Base-by-base conservation (phyloP, 1,284 basidiomycete genomes). In the Cutaneotrichosporon sp. region DNA sequence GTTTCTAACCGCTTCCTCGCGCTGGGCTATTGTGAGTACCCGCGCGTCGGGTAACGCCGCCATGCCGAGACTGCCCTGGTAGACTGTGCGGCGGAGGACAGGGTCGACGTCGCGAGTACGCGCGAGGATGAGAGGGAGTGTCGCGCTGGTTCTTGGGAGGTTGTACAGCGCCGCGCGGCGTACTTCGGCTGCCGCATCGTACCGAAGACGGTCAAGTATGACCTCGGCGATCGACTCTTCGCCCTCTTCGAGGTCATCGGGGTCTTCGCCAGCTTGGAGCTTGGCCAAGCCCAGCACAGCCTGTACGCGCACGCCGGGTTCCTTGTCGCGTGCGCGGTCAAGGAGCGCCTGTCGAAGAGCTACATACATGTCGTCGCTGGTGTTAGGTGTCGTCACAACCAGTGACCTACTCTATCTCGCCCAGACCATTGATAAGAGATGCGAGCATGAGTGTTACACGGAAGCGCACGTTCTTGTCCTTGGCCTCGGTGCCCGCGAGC, bases 111-210 rank as follows among this genome's bases (percentile, higher is more conserved):
- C 94, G 54, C 90, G 84, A 0, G 88, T 87, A 17, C 93, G 83
- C 4, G 83, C 80, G 36, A 98, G 81, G 44, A 97, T 80, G 8
- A 80, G 71, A 1, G 84, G 79, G 1, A 96, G 76, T 0, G 85
- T 86, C 0, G 74, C 69, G 1, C 78, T 77, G 1, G 80, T 80
- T 15, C 86, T 76, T 1, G 88, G 85, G 1, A 93, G 78, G 63
- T 90, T 87, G 58, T 90, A 79, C 0, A 98, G 79, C 0, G 88
- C 86, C 0, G 90, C 87, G 20, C 90, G 84, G 13, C 94, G 88
- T 8, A 96, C 93, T 64, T 97, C 93, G 87, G 87, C 79, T 9
- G 90, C 83, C 1, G 86, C 79, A 63, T 97, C 94, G 60, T 84
- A 82, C 17, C 80, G 79, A 15, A 96, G 74, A 3, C 85, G 77